phyloP scores from a whole-genome alignment of 2,329 filamentous ascomycete species.

The Ophiosphaerella korrae region DNA sequence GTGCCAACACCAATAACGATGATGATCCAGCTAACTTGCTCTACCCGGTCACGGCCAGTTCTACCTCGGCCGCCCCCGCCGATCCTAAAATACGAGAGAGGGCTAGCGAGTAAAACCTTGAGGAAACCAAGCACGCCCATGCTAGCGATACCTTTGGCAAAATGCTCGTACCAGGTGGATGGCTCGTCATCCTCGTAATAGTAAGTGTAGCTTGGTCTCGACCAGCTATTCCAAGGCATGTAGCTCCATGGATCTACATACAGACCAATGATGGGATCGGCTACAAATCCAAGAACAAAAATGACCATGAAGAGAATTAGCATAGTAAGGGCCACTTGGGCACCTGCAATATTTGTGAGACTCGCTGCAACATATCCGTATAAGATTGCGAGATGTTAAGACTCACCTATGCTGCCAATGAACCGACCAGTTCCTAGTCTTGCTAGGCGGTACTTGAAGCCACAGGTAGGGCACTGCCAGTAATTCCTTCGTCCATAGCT shows the following conservation, averaged over 20 bases:
- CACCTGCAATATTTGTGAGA: constrained; percentile 42
- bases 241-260: constrained; percentile 74
- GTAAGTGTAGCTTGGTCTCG: constrained; percentile 21
- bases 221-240: constrained; percentile 40
- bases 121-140: constrained; percentile 84
- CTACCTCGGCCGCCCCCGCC: constrained; percentile 61
- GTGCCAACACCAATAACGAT: constrained; percentile 80
- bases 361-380: background rate
- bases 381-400: background rate
- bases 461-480: constrained; percentile 87
- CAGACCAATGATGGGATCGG: constrained; percentile 88
- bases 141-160: constrained; percentile 87
- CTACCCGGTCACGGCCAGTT: constrained; percentile 76
- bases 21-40: constrained; percentile 78
- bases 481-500: constrained; percentile 69
- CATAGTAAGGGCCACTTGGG: constrained; percentile 74
- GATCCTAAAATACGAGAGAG: constrained; percentile 76
- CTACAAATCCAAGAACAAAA: constrained; percentile 86
- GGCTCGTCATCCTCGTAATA: constrained; percentile 43
- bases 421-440: constrained; percentile 76
- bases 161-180: constrained; percentile 78
- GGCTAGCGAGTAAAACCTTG: constrained; percentile 75
- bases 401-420: constrained; percentile 54
- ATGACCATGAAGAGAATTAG: constrained; percentile 72
- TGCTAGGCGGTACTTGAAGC: constrained; percentile 79